Percentiles rank a stretch among this genome's conserved stretches.
Evolutionary conservation across 1,139 yeast genomes (phyloP).

Genomic region (Saccharomyces hybrid): DNA sequence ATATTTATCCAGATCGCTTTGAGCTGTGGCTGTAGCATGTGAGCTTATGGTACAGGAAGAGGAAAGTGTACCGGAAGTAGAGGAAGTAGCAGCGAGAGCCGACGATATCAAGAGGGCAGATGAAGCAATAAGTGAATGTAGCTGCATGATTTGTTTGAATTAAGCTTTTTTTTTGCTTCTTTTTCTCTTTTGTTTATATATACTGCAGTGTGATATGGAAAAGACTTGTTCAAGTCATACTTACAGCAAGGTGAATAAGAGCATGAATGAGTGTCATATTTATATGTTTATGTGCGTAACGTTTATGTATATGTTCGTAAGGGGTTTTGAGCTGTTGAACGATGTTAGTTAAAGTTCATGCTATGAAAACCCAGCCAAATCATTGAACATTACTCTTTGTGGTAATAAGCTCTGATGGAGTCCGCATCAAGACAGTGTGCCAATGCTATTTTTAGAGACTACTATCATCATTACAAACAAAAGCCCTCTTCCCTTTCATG

Average conservation of each 20-base stretch:
- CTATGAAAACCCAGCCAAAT: background rate
- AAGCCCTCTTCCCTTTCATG: background rate
- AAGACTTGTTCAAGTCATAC: background rate
- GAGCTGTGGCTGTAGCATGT: slow-evolving; percentile 64
- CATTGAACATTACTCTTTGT: background rate
- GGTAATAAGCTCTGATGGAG: background rate
- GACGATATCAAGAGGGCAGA: background rate
- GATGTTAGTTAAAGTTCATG: background rate
- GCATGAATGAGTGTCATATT: background rate
- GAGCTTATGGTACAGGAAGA: slow-evolving; percentile 40
- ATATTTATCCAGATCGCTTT: slow-evolving; percentile 67
- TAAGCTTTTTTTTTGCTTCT: background rate
- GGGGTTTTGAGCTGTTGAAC: background rate
- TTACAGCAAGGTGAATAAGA: background rate
- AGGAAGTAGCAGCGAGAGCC: slow-evolving; percentile 28
- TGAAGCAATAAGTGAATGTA: background rate
- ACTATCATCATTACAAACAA: background rate
- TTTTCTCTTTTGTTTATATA: background rate
- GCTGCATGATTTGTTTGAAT: background rate
- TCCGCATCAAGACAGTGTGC: background rate
- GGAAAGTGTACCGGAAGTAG: slow-evolving; percentile 27
- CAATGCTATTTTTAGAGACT: background rate
- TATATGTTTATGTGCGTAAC: background rate
- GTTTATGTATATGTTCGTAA: background rate
- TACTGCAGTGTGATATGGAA: background rate